Evolutionary conservation across 768 basidiomycete species (phyloP), one percentile per base, ranked within the genome.

Genomic region (Crassisporium funariophilum): DNA sequence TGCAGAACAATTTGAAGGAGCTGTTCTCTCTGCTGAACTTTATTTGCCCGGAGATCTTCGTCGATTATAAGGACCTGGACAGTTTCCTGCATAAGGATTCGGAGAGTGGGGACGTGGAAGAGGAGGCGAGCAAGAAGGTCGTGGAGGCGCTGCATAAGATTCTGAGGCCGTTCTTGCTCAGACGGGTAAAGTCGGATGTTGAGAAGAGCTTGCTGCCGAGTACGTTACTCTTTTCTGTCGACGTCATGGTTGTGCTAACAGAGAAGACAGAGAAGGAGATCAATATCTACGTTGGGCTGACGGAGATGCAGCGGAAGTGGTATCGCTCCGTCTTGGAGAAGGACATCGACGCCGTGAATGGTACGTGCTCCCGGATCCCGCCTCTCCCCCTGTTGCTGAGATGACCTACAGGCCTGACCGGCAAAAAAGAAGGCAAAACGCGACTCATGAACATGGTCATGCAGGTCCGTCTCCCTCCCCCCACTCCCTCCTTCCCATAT

Each of bases 371-470:
- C 12, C 4, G n/a, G 12, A 20, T 27, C 17, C 10, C 16, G 15
- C 2, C 13, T 6, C 17, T 19, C 11, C 7, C 4, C 12, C 13
- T 25, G 24, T 40, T 13, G 13, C 24, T 35, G 24, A 7, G 27
- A 6, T 45, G 1, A 10, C n/a, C 1, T 8, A 17, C 50, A 91
- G 90, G 91, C 31, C 73, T 94, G 23, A 91, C 91, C 2, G 93
- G 95, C 6, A 98, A 97, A 79, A 98, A 98, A 64, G 97, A 99
- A 65, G 95, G 95, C 45, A 99, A 98, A 73, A 98, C 95, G 4
- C 75, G 95, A 24, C 67, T 98, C 41, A 92, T 98, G 86, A 99
- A 98, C 64, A 94, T 99, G 78, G 97, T 98, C 50, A 98, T 98
- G 97, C 97, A 99, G 77, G 81, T 91, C 46, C 15, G 57, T 27